Evolutionary conservation across 2,329 filamentous ascomycete genomes (phyloP), one percentile per base, ranked within the genome.

Genomic region (Exophiala bonariae): DNA sequence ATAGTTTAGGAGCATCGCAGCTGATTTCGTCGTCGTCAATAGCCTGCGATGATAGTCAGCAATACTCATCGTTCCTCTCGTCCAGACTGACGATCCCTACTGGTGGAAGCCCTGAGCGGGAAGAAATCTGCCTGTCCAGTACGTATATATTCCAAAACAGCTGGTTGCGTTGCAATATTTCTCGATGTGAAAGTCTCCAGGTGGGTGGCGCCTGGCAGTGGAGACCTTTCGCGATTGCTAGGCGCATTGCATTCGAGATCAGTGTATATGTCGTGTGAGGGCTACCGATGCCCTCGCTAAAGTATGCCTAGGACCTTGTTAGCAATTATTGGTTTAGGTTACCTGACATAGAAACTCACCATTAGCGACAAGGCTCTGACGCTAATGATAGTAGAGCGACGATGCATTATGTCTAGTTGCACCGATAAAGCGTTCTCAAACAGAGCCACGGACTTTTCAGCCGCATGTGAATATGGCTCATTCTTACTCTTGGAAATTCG

Each of bases 21-120:
- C 37, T 41, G 13, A 41, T 41, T 16, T 41, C 37, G 14, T 41
- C 37, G 23, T 41, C 37, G 37, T 41, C 37, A 5, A 41, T 41
- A 5, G 37, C 37, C 37, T 41, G 37, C 14, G 14, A 41, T 41
- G 20, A 41, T 23, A 28, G 37, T 41, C 19, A 41, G 37, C 11
- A 23, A 28, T 3, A 41, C 3, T 11, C 7, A 41, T 3, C 23
- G 3, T 28, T 16, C 13, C 20, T 28, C 23, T 17, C 37, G 5
- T 28, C 20, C 20, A 41, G 11, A 8, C 23, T 41, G 37, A 30
- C 37, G 37, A 41, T 28, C 19, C n/a, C 14, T 41, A 41, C 37
- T 41, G 37, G 37, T 23, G 37, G 37, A 41, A 28, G 37, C 9
- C 37, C 37, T 4, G 37, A 41, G n/a, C 37, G 37, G 20, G 37